A percentile compares a stretch with the other conserved stretches of the same genome.
phyloP scores from a whole-genome alignment of 2,329 filamentous ascomycete species.

The Sporothrix inflata region DNA sequence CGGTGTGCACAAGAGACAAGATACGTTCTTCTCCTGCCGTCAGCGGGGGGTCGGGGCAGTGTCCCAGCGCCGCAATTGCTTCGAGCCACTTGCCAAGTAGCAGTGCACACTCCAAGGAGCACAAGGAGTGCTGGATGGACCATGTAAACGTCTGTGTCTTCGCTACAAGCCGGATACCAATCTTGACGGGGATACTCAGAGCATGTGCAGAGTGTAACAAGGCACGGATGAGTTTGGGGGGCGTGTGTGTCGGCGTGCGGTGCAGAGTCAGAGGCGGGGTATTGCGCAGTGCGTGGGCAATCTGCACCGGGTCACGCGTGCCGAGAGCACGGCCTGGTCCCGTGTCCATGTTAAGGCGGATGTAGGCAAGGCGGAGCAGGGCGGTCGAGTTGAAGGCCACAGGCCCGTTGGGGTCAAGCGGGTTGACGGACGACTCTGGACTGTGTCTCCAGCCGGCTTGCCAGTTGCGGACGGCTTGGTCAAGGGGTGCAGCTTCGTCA shows the following conservation, averaged over 20 bases:
- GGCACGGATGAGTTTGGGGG: constrained; percentile 51
- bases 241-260: constrained; percentile 39
- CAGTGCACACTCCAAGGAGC: constrained; percentile 56
- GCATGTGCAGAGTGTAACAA: constrained; percentile 58
- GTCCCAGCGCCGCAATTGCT: constrained; percentile 11
- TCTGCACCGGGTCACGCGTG: constrained; percentile 50
- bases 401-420: constrained; percentile 55
- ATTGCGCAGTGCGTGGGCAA: constrained; percentile 49
- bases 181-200: constrained; percentile 56
- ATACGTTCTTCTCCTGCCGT: constrained; percentile 49
- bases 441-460: constrained; percentile 56
- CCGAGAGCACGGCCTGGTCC: constrained; percentile 52
- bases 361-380: constrained; percentile 39
- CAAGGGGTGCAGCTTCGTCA: constrained; percentile 51
- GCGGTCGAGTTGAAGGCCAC: constrained; percentile 54
- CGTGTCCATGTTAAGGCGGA: constrained; percentile 45
- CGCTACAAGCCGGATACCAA: constrained; percentile 57
- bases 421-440: constrained; percentile 57
- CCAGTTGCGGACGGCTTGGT: constrained; percentile 54
- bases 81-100: constrained; percentile 45
- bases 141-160: constrained; percentile 58
- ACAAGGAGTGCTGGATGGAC: constrained; percentile 59
- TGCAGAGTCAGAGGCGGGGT: constrained; percentile 43
- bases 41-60: constrained; percentile 38
- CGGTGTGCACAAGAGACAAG: constrained; percentile 40